A percentile compares a stretch with the other conserved stretches of the same genome.
These are phyloP conservation scores for Alternaria viburni DNA, from an alignment of 2,329 filamentous ascomycete species.

Conservation along the genomic window DNA sequence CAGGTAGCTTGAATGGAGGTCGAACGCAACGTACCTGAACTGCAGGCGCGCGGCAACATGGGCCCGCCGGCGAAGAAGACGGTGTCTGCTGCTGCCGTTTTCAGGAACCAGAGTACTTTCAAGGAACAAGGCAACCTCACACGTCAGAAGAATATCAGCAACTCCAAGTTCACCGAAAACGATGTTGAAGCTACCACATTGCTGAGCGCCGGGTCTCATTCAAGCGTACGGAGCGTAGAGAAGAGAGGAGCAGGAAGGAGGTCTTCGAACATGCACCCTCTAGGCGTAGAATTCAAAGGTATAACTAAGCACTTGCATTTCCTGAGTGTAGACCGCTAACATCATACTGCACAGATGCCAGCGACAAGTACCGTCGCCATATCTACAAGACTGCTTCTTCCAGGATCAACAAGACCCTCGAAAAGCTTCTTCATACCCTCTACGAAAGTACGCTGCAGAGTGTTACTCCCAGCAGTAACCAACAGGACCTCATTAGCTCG, in stretches of 20 bases:
- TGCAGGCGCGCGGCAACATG: background rate
- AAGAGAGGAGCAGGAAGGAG: constrained; percentile 12
- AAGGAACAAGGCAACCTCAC: constrained; percentile 2
- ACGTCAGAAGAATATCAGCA: background rate
- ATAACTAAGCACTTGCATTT: background rate
- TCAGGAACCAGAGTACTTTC: constrained; percentile 27
- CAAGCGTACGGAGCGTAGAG: constrained; percentile 13
- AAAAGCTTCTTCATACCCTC: constrained; percentile 14
- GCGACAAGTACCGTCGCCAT: constrained; percentile 32
- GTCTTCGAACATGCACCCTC: constrained; percentile 23
- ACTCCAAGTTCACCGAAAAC: background rate
- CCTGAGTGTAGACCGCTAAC: constrained; percentile 9
- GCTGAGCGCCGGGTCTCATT: constrained; percentile 4
- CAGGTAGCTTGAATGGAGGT: background rate
- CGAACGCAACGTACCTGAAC: background rate
- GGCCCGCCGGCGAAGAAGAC: constrained; percentile 7
- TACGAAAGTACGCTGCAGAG: constrained; percentile 21
- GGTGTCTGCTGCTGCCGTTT: constrained; percentile 34
- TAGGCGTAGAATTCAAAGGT: constrained; percentile 40
- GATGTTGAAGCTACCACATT: background rate
- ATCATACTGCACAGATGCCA: constrained; percentile 25
- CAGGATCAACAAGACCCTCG: constrained; percentile 30
- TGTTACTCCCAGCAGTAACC: constrained; percentile 7
- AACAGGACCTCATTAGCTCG: background rate
- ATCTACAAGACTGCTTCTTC: constrained; percentile 24